These are phyloP conservation scores for Henckelia pumila DNA, from an alignment of 257 asterid genomes.

Conservation along the genomic window DNA sequence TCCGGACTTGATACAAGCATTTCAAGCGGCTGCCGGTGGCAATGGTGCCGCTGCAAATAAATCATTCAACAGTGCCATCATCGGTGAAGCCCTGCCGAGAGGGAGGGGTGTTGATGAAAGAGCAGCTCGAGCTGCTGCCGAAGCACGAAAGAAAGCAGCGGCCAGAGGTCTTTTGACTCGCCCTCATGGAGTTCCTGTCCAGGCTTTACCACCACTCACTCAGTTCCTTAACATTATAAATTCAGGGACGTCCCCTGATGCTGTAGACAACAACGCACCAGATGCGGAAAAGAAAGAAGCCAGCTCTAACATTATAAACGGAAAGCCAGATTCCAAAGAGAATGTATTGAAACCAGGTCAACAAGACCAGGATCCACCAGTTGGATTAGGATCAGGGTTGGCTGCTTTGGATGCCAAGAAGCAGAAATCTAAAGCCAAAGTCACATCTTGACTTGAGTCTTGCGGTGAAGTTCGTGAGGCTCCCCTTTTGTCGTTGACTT, in stretches of 20 bases:
- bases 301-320: constrained; percentile 37
- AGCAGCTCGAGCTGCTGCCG: constrained; percentile 87
- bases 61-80: constrained; percentile 38
- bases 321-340: constrained; percentile 28
- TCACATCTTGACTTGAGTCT: constrained; percentile 28
- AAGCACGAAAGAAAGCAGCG: constrained; percentile 82
- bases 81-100: constrained; percentile 56
- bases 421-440: constrained; percentile 54
- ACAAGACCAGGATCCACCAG: constrained; percentile 48
- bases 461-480: neutral
- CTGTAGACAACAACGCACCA: constrained; percentile 28
- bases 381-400: constrained; percentile 76
- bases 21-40: constrained; percentile 69
- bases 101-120: constrained; percentile 88
- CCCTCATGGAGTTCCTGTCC: constrained; percentile 64
- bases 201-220: constrained; percentile 55
- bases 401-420: constrained; percentile 63
- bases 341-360: constrained; percentile 31
- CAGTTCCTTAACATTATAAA: constrained; percentile 62
- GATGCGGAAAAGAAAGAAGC: constrained; percentile 41
- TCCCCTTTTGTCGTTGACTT: constrained; percentile 12
- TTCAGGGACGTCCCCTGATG: constrained; percentile 39
- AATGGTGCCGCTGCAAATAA: constrained; percentile 38
- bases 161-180: constrained; percentile 76
- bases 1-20: constrained; percentile 79